Percentiles rank a stretch among this genome's conserved stretches.
phyloP scores from a whole-genome alignment of 495 filamentous ascomycete genomes.

The Neurospora sp. region DNA sequence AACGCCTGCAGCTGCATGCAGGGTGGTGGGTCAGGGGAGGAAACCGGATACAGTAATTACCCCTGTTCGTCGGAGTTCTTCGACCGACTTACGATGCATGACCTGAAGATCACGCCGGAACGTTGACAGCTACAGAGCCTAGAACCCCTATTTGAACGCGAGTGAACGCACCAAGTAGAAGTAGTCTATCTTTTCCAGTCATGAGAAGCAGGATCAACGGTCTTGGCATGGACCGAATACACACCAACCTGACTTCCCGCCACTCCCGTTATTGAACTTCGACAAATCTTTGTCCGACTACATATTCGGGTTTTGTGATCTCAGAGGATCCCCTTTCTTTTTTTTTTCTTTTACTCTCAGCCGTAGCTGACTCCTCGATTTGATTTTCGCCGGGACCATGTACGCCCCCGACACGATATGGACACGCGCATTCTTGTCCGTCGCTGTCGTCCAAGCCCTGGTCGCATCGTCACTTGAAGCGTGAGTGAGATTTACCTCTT shows the following conservation, averaged over 20 bases:
- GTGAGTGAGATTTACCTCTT: neutral
- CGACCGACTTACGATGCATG: too few species aligned
- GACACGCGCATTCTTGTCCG: neutral
- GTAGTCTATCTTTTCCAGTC: too few species aligned
- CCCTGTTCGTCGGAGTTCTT: too few species aligned
- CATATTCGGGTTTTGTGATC: neutral
- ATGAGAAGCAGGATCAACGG: too few species aligned
- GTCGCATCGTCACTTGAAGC: neutral
- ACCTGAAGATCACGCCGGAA: too few species aligned
- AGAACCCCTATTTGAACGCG: too few species aligned
- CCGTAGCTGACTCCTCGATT: neutral
- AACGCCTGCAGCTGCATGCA: neutral
- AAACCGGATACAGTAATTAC: too few species aligned
- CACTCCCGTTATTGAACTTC: neutral
- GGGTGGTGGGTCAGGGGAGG: too few species aligned
- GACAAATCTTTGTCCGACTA: neutral
- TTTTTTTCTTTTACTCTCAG: neutral
- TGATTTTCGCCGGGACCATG: neutral
- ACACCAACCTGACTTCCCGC: too few species aligned
- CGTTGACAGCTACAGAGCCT: too few species aligned
- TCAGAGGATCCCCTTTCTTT: neutral
- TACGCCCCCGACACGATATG: neutral
- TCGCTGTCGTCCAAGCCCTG: neutral
- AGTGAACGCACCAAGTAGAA: too few species aligned
- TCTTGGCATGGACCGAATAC: too few species aligned